phyloP scores from a whole-genome alignment of 2,329 filamentous ascomycete genomes.

The Botryotinia calthae region DNA sequence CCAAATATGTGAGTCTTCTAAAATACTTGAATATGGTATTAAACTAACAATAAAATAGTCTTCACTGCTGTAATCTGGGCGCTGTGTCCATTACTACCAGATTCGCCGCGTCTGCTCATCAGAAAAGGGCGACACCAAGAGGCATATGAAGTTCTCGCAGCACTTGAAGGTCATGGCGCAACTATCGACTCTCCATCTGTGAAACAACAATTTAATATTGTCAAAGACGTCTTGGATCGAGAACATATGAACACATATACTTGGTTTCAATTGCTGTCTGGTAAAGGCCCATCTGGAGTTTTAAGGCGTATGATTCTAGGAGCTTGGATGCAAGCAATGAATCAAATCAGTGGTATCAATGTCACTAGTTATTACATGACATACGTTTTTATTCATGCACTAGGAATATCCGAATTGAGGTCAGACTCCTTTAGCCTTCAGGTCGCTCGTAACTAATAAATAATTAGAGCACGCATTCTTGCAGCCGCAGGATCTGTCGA shows the following conservation, averaged over 20 bases:
- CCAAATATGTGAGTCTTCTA: constrained; percentile 40
- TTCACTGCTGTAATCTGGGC: constrained; percentile 59
- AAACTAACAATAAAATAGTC: constrained; percentile 39
- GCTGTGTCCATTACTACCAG: constrained; percentile 53
- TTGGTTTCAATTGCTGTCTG: constrained; percentile 41
- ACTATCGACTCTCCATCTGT: constrained; percentile 43
- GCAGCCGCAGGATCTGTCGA: constrained; percentile 48
- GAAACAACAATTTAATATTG: constrained; percentile 51
- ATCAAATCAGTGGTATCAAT: constrained; percentile 49
- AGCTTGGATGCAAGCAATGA: constrained; percentile 50
- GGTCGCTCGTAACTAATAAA: neutral
- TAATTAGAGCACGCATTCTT: constrained; percentile 42
- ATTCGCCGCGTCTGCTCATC: constrained; percentile 50
- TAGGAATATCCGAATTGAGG: constrained; percentile 39
- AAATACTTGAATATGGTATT: too few species aligned
- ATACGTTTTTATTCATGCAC: constrained; percentile 43
- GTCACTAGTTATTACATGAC: constrained; percentile 44
- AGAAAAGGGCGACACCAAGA: constrained; percentile 46
- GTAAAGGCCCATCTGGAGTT: constrained; percentile 48
- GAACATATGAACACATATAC: constrained; percentile 41
- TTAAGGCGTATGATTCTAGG: constrained; percentile 53
- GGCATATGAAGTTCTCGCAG: constrained; percentile 45
- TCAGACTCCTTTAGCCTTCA: constrained; percentile 3
- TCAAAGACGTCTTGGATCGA: constrained; percentile 42
- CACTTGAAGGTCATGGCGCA: constrained; percentile 33